These are phyloP conservation scores for Huntiella omanensis DNA, from an alignment of 2,329 filamentous ascomycete genomes.

Conservation along the genomic window DNA sequence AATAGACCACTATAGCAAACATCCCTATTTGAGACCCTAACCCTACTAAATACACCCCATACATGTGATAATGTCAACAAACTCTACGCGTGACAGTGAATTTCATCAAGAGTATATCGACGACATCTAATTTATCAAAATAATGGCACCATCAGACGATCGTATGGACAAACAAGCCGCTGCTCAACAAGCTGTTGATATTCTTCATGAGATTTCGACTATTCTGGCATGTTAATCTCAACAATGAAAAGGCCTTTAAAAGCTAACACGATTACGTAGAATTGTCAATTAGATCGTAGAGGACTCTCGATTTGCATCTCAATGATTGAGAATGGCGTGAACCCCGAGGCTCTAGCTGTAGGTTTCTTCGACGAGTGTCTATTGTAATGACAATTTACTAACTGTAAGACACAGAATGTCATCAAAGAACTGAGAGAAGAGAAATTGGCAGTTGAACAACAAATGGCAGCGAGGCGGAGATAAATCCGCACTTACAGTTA, in stretches of 20 bases:
- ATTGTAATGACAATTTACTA: neutral
- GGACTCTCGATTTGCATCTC: constrained; percentile 90
- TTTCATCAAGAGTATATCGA: neutral
- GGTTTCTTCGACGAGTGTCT: constrained; percentile 18
- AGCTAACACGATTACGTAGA: constrained; percentile 33
- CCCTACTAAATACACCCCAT: neutral
- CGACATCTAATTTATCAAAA: neutral
- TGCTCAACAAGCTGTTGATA: constrained; percentile 66
- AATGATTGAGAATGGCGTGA: constrained; percentile 91
- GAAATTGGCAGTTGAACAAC: constrained; percentile 29
- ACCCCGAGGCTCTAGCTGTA: constrained; percentile 87
- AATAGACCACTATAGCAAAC: neutral
- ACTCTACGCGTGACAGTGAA: neutral
- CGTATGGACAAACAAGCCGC: constrained; percentile 53
- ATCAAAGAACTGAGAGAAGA: constrained; percentile 41
- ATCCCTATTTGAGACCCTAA: no score
- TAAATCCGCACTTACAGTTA: no score
- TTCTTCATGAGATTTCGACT: constrained; percentile 69
- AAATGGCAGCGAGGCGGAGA: constrained; percentile 16
- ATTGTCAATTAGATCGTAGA: constrained; percentile 79
- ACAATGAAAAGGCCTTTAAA: neutral
- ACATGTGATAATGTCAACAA: neutral
- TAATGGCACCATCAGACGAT: constrained; percentile 22
- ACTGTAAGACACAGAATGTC: constrained; percentile 26
- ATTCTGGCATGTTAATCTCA: constrained; percentile 47